phyloP scores from a whole-genome alignment of 441 rosid species.

The Arabidopsis hybrid region DNA sequence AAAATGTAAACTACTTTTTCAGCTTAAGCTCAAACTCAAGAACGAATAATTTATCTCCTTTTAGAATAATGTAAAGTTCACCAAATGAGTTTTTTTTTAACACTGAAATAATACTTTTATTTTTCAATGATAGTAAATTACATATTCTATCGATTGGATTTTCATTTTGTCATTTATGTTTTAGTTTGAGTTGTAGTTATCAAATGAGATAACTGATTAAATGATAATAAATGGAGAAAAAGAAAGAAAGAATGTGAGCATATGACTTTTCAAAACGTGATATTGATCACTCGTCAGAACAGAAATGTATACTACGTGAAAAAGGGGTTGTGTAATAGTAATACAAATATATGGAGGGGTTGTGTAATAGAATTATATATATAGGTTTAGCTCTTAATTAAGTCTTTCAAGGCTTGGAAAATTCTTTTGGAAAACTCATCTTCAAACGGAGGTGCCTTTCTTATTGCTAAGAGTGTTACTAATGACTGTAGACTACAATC shows the following conservation, averaged over 20 bases:
- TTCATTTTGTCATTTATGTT: neutral
- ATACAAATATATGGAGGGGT: neutral
- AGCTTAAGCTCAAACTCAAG: neutral
- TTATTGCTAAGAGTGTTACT: too few species aligned
- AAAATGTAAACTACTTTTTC: neutral
- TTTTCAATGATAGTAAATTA: too few species aligned
- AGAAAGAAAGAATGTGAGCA: neutral
- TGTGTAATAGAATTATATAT: neutral
- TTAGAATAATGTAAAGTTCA: neutral
- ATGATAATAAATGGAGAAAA: neutral
- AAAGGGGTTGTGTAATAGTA: too few species aligned
- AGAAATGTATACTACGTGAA: too few species aligned
- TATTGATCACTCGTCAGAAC: too few species aligned
- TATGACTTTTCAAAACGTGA: conserved; percentile 9
- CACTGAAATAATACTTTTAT: neutral
- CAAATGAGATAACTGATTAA: neutral
- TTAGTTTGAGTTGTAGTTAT: neutral
- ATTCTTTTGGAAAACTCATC: too few species aligned
- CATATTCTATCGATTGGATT: too few species aligned
- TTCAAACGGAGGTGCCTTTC: too few species aligned
- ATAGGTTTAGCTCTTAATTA: neutral
- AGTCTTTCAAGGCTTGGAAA: too few species aligned
- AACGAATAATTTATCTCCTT: neutral
- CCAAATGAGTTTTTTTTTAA: neutral
- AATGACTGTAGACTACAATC: too few species aligned